phyloP scores from a whole-genome alignment of 495 filamentous ascomycete species.

The Parachaetomium inaequale region DNA sequence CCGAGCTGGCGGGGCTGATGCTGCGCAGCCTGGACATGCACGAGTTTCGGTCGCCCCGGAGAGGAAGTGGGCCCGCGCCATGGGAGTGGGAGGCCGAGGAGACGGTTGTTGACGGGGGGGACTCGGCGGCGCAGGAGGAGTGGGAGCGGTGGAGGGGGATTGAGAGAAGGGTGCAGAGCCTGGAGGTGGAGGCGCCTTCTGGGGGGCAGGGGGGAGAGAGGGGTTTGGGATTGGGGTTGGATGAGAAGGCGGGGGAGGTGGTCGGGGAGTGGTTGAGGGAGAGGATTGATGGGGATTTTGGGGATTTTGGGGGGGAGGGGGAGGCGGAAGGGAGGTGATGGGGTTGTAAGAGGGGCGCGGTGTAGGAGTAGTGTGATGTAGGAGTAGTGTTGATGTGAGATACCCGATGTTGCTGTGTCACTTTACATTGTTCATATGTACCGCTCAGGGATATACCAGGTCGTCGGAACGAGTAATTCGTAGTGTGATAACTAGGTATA shows the following conservation, averaged over 20 bases:
- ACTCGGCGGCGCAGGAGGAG: conserved; percentile 3
- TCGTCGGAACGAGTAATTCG: no score
- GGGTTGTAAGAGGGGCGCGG: background rate
- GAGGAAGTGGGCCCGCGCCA: conserved; percentile 20
- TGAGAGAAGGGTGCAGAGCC: conserved; percentile 15
- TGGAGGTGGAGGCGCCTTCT: background rate
- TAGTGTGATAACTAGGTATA: no score
- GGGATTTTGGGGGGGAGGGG: conserved; percentile 8
- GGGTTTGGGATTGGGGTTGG: conserved; percentile 15
- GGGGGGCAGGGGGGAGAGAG: conserved; percentile 5
- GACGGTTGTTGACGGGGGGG: conserved; percentile 9
- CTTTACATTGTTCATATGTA: no score
- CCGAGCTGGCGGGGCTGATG: conserved; percentile 37
- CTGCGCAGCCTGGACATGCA: conserved; percentile 35
- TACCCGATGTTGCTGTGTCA: no score
- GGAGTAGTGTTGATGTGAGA: background rate
- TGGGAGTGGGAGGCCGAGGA: conserved; percentile 18
- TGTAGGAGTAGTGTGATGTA: background rate
- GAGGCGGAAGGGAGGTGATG: background rate
- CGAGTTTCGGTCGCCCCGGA: conserved; percentile 29
- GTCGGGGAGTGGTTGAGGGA: conserved; percentile 30
- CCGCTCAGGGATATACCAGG: no score
- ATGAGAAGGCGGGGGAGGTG: conserved; percentile 18
- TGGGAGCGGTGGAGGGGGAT: conserved; percentile 1
- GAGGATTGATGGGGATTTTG: conserved; percentile 20